These are phyloP conservation scores for Saccharomycopsis sp. DNA, from an alignment of 805 yeast genomes.

Conservation along the genomic window DNA sequence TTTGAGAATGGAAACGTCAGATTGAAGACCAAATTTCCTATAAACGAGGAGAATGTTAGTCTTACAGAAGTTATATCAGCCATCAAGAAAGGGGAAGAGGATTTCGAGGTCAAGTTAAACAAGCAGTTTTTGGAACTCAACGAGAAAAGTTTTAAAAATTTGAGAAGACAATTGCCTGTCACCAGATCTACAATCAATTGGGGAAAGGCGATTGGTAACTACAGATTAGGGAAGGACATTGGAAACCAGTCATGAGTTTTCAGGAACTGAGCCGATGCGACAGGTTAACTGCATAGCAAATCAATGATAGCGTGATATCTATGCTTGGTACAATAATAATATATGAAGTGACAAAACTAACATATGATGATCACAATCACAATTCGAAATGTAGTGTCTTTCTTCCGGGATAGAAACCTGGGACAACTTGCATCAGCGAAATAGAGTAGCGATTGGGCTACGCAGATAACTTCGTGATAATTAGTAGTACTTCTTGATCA, in stretches of 20 bases:
- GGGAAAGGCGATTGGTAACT: slow-evolving; percentile 90
- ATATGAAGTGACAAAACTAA: too few relatives aligned
- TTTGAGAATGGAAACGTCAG: slow-evolving; percentile 95
- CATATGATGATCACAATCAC: too few relatives aligned
- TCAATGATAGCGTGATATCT: background rate
- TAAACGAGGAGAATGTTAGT: slow-evolving; percentile 25
- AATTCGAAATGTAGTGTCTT: too few relatives aligned
- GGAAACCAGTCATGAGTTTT: background rate
- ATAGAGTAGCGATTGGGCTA: too few relatives aligned
- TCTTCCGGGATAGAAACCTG: too few relatives aligned
- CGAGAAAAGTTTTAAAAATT: slow-evolving; percentile 71
- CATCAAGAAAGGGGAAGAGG: slow-evolving; percentile 52
- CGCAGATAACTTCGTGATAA: too few relatives aligned
- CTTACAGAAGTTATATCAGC: slow-evolving; percentile 32
- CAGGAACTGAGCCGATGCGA: background rate
- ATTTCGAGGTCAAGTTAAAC: slow-evolving; percentile 53
- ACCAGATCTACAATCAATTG: slow-evolving; percentile 89
- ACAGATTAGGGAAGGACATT: slow-evolving; percentile 79
- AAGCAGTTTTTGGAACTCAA: slow-evolving; percentile 64
- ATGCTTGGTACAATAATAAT: too few relatives aligned
- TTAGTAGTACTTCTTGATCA: too few relatives aligned
- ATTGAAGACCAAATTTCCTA: slow-evolving; percentile 42
- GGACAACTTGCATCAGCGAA: too few relatives aligned
- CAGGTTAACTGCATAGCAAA: background rate
- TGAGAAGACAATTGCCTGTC: slow-evolving; percentile 87